Conservation (phyloP, 2,329 filamentous ascomycete species). For the Nakataea oryzae region DNA sequence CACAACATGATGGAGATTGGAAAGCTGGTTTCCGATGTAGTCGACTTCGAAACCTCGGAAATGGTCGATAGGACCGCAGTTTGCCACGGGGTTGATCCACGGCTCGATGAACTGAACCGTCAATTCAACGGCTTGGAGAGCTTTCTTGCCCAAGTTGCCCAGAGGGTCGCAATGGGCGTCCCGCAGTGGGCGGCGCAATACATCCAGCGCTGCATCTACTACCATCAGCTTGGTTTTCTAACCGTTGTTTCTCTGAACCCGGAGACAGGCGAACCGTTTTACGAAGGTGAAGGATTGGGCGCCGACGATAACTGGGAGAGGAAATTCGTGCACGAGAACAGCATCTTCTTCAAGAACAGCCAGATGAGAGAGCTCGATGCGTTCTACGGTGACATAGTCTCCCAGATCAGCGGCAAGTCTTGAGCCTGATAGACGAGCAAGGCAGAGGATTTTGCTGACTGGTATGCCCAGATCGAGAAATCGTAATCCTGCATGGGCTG, state of each 20-base stretch:
- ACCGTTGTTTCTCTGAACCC: conserved; percentile 59
- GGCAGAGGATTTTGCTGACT: conserved; percentile 4
- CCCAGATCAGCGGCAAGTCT: conserved; percentile 63
- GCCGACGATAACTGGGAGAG: conserved; percentile 60
- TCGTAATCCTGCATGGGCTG: conserved; percentile 75
- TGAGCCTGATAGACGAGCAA: neutral
- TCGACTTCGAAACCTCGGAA: conserved; percentile 73
- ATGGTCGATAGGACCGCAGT: conserved; percentile 65
- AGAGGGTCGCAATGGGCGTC: conserved; percentile 50
- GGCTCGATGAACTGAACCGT: conserved; percentile 69
- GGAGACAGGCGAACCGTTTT: conserved; percentile 46
- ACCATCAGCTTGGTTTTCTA: conserved; percentile 86
- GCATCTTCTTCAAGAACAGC: conserved; percentile 77
- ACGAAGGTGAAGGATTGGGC: conserved; percentile 46
- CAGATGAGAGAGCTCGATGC: conserved; percentile 74
- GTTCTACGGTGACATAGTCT: conserved; percentile 75
- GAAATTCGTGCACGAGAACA: conserved; percentile 61
- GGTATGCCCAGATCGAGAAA: conserved; percentile 38
- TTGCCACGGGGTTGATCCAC: conserved; percentile 56
- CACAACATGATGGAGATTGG: conserved; percentile 55
- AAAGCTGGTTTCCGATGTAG: conserved; percentile 57
- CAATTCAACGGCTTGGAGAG: conserved; percentile 68
- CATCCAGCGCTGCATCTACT: conserved; percentile 71
- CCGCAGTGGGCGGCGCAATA: conserved; percentile 45
- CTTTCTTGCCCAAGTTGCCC: conserved; percentile 58